Evolutionary conservation across 2,329 filamentous ascomycete species (phyloP), one percentile per base, ranked within the genome.

Genomic region (Coniochaeta sp.): DNA sequence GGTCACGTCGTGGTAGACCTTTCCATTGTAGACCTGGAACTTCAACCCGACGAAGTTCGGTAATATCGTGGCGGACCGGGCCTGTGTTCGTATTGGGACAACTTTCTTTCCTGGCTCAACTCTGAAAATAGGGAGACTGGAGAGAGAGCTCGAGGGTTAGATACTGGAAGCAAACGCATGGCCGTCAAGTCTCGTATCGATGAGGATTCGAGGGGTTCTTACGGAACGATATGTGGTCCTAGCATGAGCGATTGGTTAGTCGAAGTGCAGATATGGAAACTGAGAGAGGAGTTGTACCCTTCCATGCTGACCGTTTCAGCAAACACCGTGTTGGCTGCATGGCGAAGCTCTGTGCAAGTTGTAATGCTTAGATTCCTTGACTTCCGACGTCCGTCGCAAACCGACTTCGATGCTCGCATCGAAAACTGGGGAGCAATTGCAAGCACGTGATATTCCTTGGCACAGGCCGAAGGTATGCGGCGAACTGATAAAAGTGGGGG

Each of bases 1-100:
- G 65, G 81, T 82, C 59, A 96, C 82, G 67, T 95, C 90, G 67
- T 88, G 78, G 75, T 96, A 96, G 34, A 83, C 83, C 79, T 95
- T 96, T 69, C 93, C 93, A 73, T 96, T 96, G 78, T 97, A 89
- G 62, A 97, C 85, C 75, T 93, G 89, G 74, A 97, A 97, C 72
- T 86, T 88, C 68, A 96, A 79, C 16, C 92, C 92, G 59, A 97
- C 91, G 72, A 96, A 96, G 75, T 90, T 96, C 64, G 93, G 93
- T 60, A 96, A 82, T 68, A 97, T 95, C 6, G 92, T 96, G 34
- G 93, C 93, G 60, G 89, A 84, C 65, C 93, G 90, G 40, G 92
- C 92, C 73, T 93, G 90, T 17, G 93, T 97, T 70, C 85, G 87
- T 73, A 97, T 93, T 14, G 91, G 89, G 43, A 83, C 84, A 4